phyloP scores from a whole-genome alignment of 164 flowering plant genomes.

The Vitis rupestris region DNA sequence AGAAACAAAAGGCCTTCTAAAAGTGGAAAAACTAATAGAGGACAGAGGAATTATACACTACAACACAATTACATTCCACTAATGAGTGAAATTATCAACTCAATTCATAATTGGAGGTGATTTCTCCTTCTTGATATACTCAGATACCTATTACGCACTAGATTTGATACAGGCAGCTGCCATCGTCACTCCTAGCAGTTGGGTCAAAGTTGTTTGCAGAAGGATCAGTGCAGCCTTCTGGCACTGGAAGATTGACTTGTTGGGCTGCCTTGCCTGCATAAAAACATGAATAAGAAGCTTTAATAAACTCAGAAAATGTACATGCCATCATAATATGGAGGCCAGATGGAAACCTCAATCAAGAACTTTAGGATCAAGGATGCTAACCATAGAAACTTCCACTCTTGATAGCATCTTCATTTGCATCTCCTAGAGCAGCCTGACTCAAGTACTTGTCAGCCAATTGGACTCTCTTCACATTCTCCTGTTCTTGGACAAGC shows the following conservation, averaged over 20 bases:
- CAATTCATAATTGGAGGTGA: background rate
- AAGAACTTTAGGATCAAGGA: constrained; percentile 12
- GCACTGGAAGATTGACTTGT: constrained; percentile 47
- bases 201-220: constrained; percentile 33
- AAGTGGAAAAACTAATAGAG: no score
- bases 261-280: constrained; percentile 60
- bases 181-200: constrained; percentile 44
- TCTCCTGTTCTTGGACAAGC: constrained; percentile 55
- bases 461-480: constrained; percentile 58
- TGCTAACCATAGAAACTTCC: constrained; percentile 40
- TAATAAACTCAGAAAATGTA: background rate
- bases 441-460: constrained; percentile 44
- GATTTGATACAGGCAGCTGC: constrained; percentile 24
- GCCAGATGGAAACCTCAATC: constrained; percentile 11
- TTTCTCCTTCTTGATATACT: background rate
- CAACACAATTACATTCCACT: background rate
- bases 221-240: constrained; percentile 49
- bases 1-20: background rate
- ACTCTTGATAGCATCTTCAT: constrained; percentile 36
- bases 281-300: background rate
- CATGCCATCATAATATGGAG: background rate
- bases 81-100: background rate
- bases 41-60: background rate
- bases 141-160: background rate
- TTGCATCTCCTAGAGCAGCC: constrained; percentile 58